Conservation (phyloP, 1,284 basidiomycete species). For the Ustilago xerochloae region DNA sequence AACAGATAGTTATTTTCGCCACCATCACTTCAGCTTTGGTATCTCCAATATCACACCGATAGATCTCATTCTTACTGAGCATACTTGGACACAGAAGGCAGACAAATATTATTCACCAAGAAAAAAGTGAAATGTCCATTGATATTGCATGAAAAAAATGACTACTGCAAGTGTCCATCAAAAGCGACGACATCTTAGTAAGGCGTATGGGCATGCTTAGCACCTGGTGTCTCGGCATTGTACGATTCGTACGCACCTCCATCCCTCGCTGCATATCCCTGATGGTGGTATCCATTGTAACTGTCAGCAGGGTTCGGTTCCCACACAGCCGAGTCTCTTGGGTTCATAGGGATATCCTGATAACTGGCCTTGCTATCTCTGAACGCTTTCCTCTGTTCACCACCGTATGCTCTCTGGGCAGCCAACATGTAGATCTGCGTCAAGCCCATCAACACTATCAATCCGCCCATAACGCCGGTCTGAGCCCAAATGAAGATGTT, state of each 20-base stretch:
- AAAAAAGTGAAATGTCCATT: conserved; percentile 10
- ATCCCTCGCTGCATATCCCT: not conserved
- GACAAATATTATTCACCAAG: not conserved
- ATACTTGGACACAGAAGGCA: not conserved
- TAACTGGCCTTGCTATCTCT: conserved; percentile 32
- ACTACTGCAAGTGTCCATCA: not conserved
- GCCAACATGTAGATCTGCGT: conserved; percentile 67
- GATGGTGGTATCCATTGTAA: conserved; percentile 19
- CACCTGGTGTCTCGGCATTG: conserved; percentile 24
- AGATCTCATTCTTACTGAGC: no score
- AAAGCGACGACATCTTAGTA: conserved; percentile 6
- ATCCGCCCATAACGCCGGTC: conserved; percentile 61
- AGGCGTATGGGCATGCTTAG: conserved; percentile 20
- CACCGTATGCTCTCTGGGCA: conserved; percentile 60
- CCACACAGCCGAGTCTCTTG: conserved; percentile 56
- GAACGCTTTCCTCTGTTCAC: conserved; percentile 52
- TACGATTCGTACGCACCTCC: conserved; percentile 33
- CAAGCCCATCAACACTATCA: conserved; percentile 62
- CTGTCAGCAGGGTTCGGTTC: conserved; percentile 34
- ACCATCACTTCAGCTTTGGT: no score
- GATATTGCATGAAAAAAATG: conserved; percentile 8
- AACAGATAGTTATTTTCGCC: no score
- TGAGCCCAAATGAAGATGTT: conserved; percentile 65
- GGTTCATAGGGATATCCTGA: conserved; percentile 53
- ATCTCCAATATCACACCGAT: no score